A percentile compares a stretch with the other conserved stretches of the same genome.
Conservation (phyloP, 495 filamentous ascomycete species). For the Antarctomyces pellizariae region DNA sequence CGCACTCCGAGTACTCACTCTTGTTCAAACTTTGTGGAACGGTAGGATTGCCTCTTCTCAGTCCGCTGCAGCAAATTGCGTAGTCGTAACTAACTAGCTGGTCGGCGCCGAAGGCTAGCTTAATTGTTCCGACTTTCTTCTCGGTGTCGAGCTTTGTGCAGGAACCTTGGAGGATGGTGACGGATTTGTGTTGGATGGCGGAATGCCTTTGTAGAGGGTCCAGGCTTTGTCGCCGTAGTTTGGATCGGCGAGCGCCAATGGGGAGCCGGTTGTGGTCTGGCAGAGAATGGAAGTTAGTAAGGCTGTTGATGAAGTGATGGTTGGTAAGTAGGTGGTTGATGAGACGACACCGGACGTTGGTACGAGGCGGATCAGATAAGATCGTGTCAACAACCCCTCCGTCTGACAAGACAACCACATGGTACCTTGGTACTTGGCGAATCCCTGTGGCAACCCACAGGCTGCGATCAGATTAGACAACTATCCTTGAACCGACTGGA, state of each 20-base stretch:
- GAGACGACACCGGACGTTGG: no score
- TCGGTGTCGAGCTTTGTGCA: constrained; percentile 27
- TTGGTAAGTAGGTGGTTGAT: no score
- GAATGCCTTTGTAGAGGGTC: constrained; percentile 35
- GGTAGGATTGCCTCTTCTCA: constrained; percentile 35
- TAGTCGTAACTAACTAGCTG: constrained; percentile 33
- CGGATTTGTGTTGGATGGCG: constrained; percentile 26
- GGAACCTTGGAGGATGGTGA: constrained; percentile 31
- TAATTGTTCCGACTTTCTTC: constrained; percentile 23
- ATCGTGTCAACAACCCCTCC: no score
- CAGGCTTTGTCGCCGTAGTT: constrained; percentile 32
- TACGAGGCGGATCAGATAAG: no score
- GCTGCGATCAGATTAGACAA: constrained; percentile 2
- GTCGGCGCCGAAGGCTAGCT: constrained; percentile 10
- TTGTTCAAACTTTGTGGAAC: constrained; percentile 31
- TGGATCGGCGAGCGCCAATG: constrained; percentile 33
- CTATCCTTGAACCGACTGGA: no score
- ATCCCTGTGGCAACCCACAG: constrained; percentile 7
- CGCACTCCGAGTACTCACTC: constrained; percentile 33
- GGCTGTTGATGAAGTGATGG: no score
- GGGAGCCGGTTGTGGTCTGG: no score
- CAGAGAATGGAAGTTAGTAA: no score
- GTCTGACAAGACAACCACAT: no score
- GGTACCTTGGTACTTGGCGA: constrained; percentile 10
- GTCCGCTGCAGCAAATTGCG: constrained; percentile 34